Conservation (phyloP, 2,329 filamentous ascomycete genomes). For the Elsinoe perseae region DNA sequence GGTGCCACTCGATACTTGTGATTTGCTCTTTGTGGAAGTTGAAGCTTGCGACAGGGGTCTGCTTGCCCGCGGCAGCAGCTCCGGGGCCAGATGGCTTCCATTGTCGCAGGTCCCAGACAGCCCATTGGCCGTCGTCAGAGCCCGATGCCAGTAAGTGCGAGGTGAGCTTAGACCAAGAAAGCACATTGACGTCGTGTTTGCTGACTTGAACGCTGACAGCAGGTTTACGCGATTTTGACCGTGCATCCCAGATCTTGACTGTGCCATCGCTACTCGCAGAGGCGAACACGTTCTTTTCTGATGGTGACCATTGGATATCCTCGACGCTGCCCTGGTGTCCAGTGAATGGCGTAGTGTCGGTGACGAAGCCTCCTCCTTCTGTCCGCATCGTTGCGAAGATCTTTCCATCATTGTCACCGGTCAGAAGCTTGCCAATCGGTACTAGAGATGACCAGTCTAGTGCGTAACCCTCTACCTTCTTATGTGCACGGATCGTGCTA, state of each 20-base stretch:
- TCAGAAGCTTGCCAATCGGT: conserved; percentile 75
- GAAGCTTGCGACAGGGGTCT: conserved; percentile 84
- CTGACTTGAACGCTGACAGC: conserved; percentile 81
- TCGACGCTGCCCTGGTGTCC: conserved; percentile 83
- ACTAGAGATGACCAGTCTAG: conserved; percentile 90
- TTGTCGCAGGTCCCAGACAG: conserved; percentile 89
- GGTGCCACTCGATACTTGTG: conserved; percentile 94
- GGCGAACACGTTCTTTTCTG: conserved; percentile 86
- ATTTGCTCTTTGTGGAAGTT: conserved; percentile 95
- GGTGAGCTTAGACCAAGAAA: conserved; percentile 88
- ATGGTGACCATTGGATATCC: conserved; percentile 94
- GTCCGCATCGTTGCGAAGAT: conserved; percentile 84
- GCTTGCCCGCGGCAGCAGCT: conserved; percentile 36
- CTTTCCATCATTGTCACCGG: conserved; percentile 80
- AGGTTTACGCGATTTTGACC: conserved; percentile 81
- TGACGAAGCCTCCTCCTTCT: conserved; percentile 82
- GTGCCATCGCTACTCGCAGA: conserved; percentile 91
- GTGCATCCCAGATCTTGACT: conserved; percentile 90
- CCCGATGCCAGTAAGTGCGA: conserved; percentile 85
- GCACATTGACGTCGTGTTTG: conserved; percentile 83
- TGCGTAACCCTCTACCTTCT: conserved; percentile 78
- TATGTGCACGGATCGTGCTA: conserved; percentile 82
- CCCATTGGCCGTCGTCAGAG: conserved; percentile 89
- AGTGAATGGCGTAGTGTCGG: conserved; percentile 72
- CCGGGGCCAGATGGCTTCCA: conserved; percentile 60